Evolutionary conservation across 2,329 filamentous ascomycete species (phyloP).

Genomic region (Calonectria naviculata): DNA sequence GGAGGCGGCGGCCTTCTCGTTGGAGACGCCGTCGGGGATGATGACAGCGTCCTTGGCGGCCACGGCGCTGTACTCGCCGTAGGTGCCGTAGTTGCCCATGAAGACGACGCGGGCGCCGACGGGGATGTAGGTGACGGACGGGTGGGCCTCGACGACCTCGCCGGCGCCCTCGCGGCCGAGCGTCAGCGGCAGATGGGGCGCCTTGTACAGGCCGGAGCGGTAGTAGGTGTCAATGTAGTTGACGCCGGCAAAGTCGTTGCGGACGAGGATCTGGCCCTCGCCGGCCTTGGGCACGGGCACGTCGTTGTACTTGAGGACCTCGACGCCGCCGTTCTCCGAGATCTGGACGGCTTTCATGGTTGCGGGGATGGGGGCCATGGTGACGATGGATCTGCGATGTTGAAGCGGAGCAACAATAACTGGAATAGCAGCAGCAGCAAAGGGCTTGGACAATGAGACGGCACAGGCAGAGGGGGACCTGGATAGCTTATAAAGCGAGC

Average conservation of each 20-base stretch:
- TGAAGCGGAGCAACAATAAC: not conserved
- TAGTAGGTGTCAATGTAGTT: constrained; percentile 96
- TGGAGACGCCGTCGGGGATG: constrained; percentile 71
- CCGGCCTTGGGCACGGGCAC: constrained; percentile 74
- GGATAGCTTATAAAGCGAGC: constrained; percentile 31
- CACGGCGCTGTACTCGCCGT: constrained; percentile 67
- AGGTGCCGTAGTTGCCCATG: constrained; percentile 62
- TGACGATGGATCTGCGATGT: constrained; percentile 42
- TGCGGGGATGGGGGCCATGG: constrained; percentile 80
- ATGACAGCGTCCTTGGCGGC: constrained; percentile 66
- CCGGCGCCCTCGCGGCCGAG: constrained; percentile 86
- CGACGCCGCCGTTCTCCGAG: constrained; percentile 72
- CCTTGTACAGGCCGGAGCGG: constrained; percentile 83
- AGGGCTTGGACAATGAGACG: not conserved
- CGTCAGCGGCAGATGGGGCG: constrained; percentile 74
- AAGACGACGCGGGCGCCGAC: constrained; percentile 80
- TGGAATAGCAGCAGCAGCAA: not conserved
- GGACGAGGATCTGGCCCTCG: constrained; percentile 81
- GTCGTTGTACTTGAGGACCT: constrained; percentile 79
- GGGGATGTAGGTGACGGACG: constrained; percentile 65
- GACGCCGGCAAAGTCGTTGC: constrained; percentile 82
- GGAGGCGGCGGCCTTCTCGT: constrained; percentile 73
- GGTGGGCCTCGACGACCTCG: constrained; percentile 71
- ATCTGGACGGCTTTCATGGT: constrained; percentile 76
- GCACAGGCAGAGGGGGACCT: not conserved